Evolutionary conservation across 495 filamentous ascomycete species (phyloP), one percentile per base, ranked within the genome.

Genomic region (Endocarpon pusillum): DNA sequence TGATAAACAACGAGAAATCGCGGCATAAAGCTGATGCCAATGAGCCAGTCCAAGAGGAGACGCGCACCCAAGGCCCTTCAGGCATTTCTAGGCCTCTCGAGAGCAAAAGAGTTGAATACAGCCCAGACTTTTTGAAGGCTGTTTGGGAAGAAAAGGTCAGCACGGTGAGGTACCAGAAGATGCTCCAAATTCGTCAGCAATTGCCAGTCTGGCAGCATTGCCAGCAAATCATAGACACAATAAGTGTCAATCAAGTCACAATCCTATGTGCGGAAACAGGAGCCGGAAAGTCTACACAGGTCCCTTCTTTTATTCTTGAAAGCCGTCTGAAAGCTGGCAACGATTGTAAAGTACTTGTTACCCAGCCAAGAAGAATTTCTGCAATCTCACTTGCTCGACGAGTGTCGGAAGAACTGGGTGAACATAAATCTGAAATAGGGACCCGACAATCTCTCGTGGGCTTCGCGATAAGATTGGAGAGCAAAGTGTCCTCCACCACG

Each of bases 261-360:
- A 93, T 96, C 35, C 67, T 94, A 21, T 93, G 84, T 47, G 87
- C 87, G 43, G 89, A 96, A 56, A 97, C 89, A 10, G 89, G 89
- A 46, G 94, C 73, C 55, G 89, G 89, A 35, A 97, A 97, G 62
- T 93, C 84, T 57, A 97, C 89, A 0, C 89, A 97, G 50, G 79
- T 94, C 3, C 89, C 89, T 17, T 74, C 84, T 1, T 97, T 82
- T 50, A 71, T 97, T 14, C 58, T 97, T 1, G 89, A 97, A 44
- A 69, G 91, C 40, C 78, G 94, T 45, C 67, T 97, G 41, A 69
- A 71, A 9, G 61, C 74, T 28, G 85, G 85, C 5, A 78, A 73
- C 23, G 57, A 66, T 10, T 94, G 86, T 57, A 94, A 87, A 48
- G 73, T 97, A 12, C 94, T 86, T 51, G 91, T 86, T 48, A 94